Conservation (phyloP, 495 filamentous ascomycete species). For the Chaetomium fimeti region DNA sequence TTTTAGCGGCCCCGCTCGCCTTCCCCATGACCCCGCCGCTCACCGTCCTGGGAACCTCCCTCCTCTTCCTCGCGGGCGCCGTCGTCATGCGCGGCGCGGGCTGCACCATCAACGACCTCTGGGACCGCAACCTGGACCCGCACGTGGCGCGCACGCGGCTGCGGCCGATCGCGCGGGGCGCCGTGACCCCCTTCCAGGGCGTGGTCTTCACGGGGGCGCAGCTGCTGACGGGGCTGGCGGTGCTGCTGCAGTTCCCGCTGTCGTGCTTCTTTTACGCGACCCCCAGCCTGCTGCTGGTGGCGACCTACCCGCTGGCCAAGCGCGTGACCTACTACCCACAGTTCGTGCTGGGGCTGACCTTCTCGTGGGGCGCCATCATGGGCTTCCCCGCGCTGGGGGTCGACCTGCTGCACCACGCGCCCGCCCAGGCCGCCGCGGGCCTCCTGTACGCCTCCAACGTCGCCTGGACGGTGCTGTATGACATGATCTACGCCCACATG, state of each 20-base stretch:
- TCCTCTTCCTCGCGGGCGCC: slow-evolving; percentile 83
- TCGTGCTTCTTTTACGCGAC: slow-evolving; percentile 83
- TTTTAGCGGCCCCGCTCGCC: slow-evolving; percentile 61
- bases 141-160: slow-evolving; percentile 83
- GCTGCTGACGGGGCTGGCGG: slow-evolving; percentile 71
- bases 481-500: slow-evolving; percentile 99
- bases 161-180: slow-evolving; percentile 84
- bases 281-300: slow-evolving; percentile 78
- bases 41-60: slow-evolving; percentile 59
- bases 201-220: slow-evolving; percentile 81
- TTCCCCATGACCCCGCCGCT: slow-evolving; percentile 57
- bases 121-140: slow-evolving; percentile 91
- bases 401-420: slow-evolving; percentile 65
- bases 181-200: slow-evolving; percentile 70
- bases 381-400: slow-evolving; percentile 90
- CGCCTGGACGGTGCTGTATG: slow-evolving; percentile 92
- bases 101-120: slow-evolving; percentile 96
- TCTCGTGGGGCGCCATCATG: slow-evolving; percentile 97
- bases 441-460: slow-evolving; percentile 82
- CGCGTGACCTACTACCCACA: slow-evolving; percentile 94
- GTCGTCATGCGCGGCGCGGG: slow-evolving; percentile 97
- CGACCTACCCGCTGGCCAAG: slow-evolving; percentile 87
- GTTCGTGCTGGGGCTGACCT: slow-evolving; percentile 84
- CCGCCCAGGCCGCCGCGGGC: slow-evolving; percentile 64
- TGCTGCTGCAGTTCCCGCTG: slow-evolving; percentile 84